These are phyloP conservation scores for Stachybotrys chartarum DNA, from an alignment of 2,329 filamentous ascomycete genomes.

Conservation along the genomic window DNA sequence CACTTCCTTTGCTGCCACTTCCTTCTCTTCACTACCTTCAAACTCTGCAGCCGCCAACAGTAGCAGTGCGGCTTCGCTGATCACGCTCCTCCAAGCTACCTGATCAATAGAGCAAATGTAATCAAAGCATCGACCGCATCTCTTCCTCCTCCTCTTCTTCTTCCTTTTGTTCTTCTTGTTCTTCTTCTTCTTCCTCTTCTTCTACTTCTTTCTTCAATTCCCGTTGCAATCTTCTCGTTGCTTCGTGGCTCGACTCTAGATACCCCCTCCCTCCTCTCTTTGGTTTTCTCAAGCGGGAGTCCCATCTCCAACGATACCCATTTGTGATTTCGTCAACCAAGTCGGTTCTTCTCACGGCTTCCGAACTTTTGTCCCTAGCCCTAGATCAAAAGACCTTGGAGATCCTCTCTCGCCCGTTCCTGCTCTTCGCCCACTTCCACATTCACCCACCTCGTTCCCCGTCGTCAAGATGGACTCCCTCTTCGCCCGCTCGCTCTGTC, in stretches of 20 bases:
- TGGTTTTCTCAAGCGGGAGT: neutral
- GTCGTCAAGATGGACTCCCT: neutral
- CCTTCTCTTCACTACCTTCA: neutral
- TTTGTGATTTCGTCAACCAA: too few relatives aligned
- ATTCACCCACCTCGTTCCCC: neutral
- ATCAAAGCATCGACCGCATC: neutral
- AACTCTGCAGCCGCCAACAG: neutral
- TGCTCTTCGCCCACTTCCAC: too few relatives aligned
- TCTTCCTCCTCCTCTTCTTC: neutral
- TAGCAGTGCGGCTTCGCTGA: neutral
- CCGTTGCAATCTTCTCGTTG: neutral
- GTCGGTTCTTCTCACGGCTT: too few relatives aligned
- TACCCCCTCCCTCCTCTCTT: neutral
- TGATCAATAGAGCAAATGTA: neutral
- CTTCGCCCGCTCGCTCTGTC: slow-evolving; percentile 15
- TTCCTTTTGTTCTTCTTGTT: too few relatives aligned
- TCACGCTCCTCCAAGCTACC: too few relatives aligned
- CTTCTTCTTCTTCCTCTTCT: neutral
- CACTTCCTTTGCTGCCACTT: neutral
- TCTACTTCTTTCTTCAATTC: neutral
- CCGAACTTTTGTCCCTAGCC: too few relatives aligned
- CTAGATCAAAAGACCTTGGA: too few relatives aligned
- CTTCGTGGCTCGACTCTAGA: neutral
- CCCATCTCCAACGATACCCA: too few relatives aligned
- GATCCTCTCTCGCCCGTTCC: too few relatives aligned